Percentiles rank a stretch among this genome's conserved stretches.
Evolutionary conservation across 2,329 filamentous ascomycete species (phyloP).

Genomic region (Botrytis deweyae): DNA sequence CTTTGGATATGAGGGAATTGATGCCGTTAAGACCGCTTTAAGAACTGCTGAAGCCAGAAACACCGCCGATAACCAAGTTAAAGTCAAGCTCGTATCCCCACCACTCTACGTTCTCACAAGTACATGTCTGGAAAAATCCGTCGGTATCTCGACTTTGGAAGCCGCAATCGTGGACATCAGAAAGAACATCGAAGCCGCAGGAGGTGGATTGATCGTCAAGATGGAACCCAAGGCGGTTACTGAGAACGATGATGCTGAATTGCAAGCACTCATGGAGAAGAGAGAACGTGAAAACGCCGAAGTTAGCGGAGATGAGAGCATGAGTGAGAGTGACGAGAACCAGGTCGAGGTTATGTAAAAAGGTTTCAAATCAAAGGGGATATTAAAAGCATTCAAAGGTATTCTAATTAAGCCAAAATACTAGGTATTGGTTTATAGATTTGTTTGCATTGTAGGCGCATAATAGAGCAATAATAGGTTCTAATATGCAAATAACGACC

Average conservation of each 20-base stretch:
- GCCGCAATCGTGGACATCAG: conserved; percentile 87
- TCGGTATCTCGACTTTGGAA: conserved; percentile 81
- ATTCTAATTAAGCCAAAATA: conserved; percentile 20
- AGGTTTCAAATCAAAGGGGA: conserved; percentile 25
- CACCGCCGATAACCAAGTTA: conserved; percentile 89
- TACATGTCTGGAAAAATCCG: conserved; percentile 89
- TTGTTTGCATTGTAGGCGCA: conserved; percentile 38
- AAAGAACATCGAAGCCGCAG: conserved; percentile 72
- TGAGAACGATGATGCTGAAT: conserved; percentile 94
- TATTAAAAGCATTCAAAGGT: conserved; percentile 33
- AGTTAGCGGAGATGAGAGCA: conserved; percentile 94
- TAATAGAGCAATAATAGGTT: conserved; percentile 24
- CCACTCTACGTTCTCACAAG: conserved; percentile 95
- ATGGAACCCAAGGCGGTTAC: conserved; percentile 99
- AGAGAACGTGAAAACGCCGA: conserved; percentile 96
- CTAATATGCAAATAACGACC: conserved; percentile 16
- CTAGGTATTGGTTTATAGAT: conserved; percentile 14
- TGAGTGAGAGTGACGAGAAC: conserved; percentile 93
- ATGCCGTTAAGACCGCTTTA: conserved; percentile 92
- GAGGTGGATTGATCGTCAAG: conserved; percentile 83
- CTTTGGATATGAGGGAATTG: conserved; percentile 96
- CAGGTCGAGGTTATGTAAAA: conserved; percentile 55
- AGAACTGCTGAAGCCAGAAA: conserved; percentile 90
- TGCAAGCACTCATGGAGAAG: conserved; percentile 99
- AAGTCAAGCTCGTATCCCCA: conserved; percentile 97